Evolutionary conservation across 2,329 filamentous ascomycete species (phyloP).

Genomic region (Cercospora sesami): DNA sequence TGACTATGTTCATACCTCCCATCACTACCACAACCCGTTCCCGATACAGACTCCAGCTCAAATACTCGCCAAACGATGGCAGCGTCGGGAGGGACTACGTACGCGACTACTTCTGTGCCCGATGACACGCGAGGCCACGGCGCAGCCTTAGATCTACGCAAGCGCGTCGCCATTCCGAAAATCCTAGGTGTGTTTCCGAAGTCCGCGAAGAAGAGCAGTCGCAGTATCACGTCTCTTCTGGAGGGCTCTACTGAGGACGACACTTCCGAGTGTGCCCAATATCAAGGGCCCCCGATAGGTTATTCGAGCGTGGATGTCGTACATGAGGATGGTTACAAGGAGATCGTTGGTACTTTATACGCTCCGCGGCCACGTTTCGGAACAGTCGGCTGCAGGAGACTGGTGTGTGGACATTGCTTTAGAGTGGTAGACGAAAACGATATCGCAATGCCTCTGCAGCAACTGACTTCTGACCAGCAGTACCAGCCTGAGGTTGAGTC

Average conservation of each 20-base stretch:
- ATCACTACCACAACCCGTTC: neutral
- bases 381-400: neutral
- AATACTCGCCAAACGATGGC: neutral
- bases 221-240: neutral
- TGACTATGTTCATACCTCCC: neutral
- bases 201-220: neutral
- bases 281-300: constrained; percentile 1
- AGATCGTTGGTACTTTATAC: neutral
- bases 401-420: neutral
- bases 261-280: neutral
- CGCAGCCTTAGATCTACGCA: neutral
- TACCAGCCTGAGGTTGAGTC: neutral
- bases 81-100: neutral
- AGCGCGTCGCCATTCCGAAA: neutral
- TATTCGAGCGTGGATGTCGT: neutral
- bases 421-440: too few species aligned
- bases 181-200: neutral
- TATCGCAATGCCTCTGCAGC: too few species aligned
- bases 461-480: neutral
- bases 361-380: neutral
- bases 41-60: neutral
- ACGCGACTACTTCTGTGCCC: neutral
- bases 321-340: neutral
- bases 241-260: neutral
- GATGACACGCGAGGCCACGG: neutral